Evolutionary conservation across 1,284 basidiomycete genomes (phyloP), one percentile per base, ranked within the genome.

Genomic region (Xanthoconium separans): DNA sequence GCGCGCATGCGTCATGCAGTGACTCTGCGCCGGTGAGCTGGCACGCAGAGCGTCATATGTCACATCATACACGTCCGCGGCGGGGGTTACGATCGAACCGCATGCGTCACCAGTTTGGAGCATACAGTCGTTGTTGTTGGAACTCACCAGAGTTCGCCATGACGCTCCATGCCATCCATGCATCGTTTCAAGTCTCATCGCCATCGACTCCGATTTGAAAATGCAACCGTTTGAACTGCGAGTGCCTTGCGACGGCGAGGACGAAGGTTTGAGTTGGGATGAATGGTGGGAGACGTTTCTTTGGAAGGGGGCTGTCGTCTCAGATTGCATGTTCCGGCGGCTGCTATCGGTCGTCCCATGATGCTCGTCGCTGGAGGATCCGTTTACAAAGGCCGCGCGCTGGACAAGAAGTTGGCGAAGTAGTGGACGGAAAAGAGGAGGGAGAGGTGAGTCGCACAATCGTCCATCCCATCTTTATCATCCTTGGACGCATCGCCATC

Each of bases 401-500:
- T 2, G 2, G 39, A 33, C 15, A 36, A 8, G 15, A n/a, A n/a
- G n/a, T n/a, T n/a, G n/a, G 34, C 2, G 9, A 33, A 24, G 30
- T 10, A 2, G 18, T 5, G 8, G 20, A 24, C 33, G 18, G 31
- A 18, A 18, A 40, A 18, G 6, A 12, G 8, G 4, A 36, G 10
- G 9, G 13, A 29, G 43, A 12, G 6, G 33, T 22, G 33, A 39
- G 30, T 18, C 20, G 5, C 27, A 27, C 27, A 27, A 27, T 27
- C 7, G 7, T 27, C 27, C n/a, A 24, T 16, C 24, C 30, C 29
- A 12, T 36, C 58, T 61, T 62, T 62, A 62, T 62, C 51, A 15
- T 44, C 44, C 29, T 6, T 33, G 27, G 34, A 49, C 24, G 44
- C 45, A 62, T 64, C 43, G 30, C 48, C 45, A 62, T 64, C 36